Percentiles rank a stretch among this genome's conserved stretches.
Evolutionary conservation across 2,329 filamentous ascomycete species (phyloP).

Genomic region (Colletotrichum paranaense): DNA sequence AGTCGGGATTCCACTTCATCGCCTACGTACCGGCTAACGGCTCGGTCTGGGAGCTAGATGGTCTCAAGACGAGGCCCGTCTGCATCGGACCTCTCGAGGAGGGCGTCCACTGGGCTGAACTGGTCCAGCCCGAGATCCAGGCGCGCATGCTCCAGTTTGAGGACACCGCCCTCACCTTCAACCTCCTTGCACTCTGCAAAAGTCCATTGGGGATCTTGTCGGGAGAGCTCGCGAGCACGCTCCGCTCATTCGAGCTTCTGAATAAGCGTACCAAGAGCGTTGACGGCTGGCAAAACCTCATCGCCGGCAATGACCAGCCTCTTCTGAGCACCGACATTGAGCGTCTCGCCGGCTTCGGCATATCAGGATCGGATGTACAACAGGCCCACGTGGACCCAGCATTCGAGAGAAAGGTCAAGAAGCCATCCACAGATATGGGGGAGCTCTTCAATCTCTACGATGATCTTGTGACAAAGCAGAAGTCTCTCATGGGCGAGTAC

Average conservation of each 20-base stretch:
- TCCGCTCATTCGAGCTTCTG: constrained; percentile 53
- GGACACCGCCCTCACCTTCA: constrained; percentile 77
- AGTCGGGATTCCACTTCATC: constrained; percentile 87
- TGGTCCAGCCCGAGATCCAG: constrained; percentile 73
- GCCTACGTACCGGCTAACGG: constrained; percentile 84
- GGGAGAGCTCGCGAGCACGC: constrained; percentile 56
- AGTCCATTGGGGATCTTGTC: constrained; percentile 68
- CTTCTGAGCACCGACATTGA: constrained; percentile 39
- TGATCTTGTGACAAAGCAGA: constrained; percentile 54
- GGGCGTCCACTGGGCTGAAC: constrained; percentile 70
- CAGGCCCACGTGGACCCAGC: constrained; percentile 33
- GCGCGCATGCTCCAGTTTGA: constrained; percentile 75
- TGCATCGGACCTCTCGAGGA: constrained; percentile 62
- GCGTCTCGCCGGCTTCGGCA: constrained; percentile 45
- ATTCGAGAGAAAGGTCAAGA: constrained; percentile 17
- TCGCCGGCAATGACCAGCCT: constrained; percentile 25
- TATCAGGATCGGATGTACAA: constrained; percentile 41
- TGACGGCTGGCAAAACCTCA: constrained; percentile 4
- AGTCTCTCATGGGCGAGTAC: constrained; percentile 56
- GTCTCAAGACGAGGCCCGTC: constrained; percentile 78
- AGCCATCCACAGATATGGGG: constrained; percentile 22
- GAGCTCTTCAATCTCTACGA: constrained; percentile 50
- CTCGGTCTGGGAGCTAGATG: constrained; percentile 89
- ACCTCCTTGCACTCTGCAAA: constrained; percentile 78
- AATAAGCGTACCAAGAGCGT: constrained; percentile 49